Evolutionary conservation across 2,329 filamentous ascomycete genomes (phyloP).

Genomic region (Xylaria sp.): DNA sequence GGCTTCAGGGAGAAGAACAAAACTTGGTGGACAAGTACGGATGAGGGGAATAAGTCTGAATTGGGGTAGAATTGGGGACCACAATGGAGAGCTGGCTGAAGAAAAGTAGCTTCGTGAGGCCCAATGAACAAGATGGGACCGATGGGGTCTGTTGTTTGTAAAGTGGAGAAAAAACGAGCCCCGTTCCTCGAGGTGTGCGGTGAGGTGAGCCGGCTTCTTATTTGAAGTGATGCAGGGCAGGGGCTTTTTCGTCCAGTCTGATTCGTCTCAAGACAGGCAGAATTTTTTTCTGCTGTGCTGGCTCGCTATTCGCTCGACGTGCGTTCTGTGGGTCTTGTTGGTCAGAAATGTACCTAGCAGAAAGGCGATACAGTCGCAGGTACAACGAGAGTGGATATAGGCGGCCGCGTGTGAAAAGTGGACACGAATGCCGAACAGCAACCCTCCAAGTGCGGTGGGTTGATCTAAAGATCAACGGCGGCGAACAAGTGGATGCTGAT

Average conservation of each 20-base stretch:
- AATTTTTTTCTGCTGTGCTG: slow-evolving; percentile 37
- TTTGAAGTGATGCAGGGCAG: slow-evolving; percentile 43
- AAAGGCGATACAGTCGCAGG: slow-evolving; percentile 39
- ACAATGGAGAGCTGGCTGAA: slow-evolving; percentile 49
- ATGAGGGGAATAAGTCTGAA: slow-evolving; percentile 50
- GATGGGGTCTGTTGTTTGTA: slow-evolving; percentile 52
- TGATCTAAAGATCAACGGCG: slow-evolving; percentile 41
- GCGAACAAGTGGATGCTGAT: slow-evolving; percentile 44
- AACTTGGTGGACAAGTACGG: slow-evolving; percentile 38
- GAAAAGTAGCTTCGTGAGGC: slow-evolving; percentile 52
- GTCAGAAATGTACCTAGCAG: slow-evolving; percentile 44
- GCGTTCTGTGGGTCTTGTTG: slow-evolving; percentile 44
- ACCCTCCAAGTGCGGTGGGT: slow-evolving; percentile 43
- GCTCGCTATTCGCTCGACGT: slow-evolving; percentile 40
- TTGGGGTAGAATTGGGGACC: slow-evolving; percentile 53
- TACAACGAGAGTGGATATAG: slow-evolving; percentile 41
- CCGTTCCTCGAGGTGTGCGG: slow-evolving; percentile 50
- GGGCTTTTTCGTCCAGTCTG: slow-evolving; percentile 29
- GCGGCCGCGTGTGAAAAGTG: slow-evolving; percentile 45
- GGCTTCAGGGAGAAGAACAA: slow-evolving; percentile 39
- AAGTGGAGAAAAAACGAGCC: slow-evolving; percentile 52
- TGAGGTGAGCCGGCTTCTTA: slow-evolving; percentile 50
- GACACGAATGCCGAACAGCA: slow-evolving; percentile 47
- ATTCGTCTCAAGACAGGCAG: slow-evolving; percentile 32
- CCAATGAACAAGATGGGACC: slow-evolving; percentile 50